Percentiles rank a stretch among this genome's conserved stretches.
Conservation (phyloP, 78 protist species). For the Dictyostelium firmibasis region DNA sequence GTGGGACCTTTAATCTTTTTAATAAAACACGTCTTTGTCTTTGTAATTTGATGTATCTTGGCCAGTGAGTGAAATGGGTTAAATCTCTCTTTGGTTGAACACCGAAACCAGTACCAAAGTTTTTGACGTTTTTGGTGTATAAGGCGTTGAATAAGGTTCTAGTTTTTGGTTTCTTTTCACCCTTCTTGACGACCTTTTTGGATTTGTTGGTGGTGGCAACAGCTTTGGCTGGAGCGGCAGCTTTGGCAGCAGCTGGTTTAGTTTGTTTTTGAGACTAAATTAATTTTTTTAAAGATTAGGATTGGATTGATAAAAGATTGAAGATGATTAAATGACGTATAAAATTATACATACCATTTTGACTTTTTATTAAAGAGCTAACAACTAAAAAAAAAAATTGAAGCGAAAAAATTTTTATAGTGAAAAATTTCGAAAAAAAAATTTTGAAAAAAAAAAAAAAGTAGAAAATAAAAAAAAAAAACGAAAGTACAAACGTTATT, state of each 20-base stretch:
- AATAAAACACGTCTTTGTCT: constrained; percentile 94
- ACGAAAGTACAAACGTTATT: neutral
- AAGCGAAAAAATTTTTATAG: neutral
- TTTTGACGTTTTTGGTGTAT: constrained; percentile 8
- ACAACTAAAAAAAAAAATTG: neutral
- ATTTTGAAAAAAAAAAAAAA: neutral
- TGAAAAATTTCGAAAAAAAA: neutral
- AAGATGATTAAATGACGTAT: too few relatives aligned
- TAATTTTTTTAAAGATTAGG: neutral
- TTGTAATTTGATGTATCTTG: constrained; percentile 97
- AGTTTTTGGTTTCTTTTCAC: constrained; percentile 38
- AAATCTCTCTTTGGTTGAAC: constrained; percentile 89
- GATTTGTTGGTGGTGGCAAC: neutral
- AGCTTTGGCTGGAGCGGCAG: constrained; percentile 27
- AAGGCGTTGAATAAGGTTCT: constrained; percentile 47
- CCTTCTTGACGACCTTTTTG: neutral
- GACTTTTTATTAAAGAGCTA: neutral
- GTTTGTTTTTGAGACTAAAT: neutral
- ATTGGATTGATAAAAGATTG: too few relatives aligned
- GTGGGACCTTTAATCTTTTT: constrained; percentile 97
- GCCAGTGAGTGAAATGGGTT: constrained; percentile 96
- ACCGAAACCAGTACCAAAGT: constrained; percentile 89
- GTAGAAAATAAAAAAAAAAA: neutral
- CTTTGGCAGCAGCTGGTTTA: constrained; percentile 57
- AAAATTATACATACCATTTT: neutral